Base-by-base conservation (phyloP, 345 rosid genomes). In the Rhizophora mangle region DNA sequence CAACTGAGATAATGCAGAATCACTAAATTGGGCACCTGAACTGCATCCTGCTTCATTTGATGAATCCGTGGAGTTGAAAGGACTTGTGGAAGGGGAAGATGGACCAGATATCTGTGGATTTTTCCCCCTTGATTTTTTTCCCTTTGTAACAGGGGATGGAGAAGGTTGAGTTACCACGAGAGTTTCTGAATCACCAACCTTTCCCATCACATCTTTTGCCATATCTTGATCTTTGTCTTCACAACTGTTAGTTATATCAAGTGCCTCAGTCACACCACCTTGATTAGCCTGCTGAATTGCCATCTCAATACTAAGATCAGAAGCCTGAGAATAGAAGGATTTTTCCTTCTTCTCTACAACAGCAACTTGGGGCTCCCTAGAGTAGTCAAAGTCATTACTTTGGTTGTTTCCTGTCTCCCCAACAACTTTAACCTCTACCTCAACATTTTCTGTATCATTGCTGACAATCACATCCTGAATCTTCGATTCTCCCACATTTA, bases 391-490 rank as follows among this genome's bases (percentile, higher is more conserved):
- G 72, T 79, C 96, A 72, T 77, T 81, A 74, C 83, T 81, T 63
- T 72, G 82, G 64, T 61, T 34, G 54, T 77, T 76, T 77, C 81
- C 83, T 61, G 78, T 72, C 78, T 89, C 97, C 43, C 81, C 83
- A 29, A 86, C 84, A 75, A 74, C 86, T 82, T 88, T 86, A 68
- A 86, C 96, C 75, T 88, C 96, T 60, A 83, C 75, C 74, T 80
- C 86, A 27, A 80, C 60, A 74, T 81, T 82, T 26, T 68, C 69
- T 32, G 68, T 75, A 68, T 85, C 86, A 68, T 62, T 81, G 62
- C 79, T 78, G 55, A 81, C 74, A 81, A 73, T 75, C 63, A 73
- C 80, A 68, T 83, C 90, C 47, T 78, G 91, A 78, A 77, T 75
- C 68, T 74, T 76, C 66, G 72, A 71, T 70, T 85, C 89, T 60